Evolutionary conservation across 371 early-diverging fungal species (phyloP).

Genomic region (Mucor plumbeus): DNA sequence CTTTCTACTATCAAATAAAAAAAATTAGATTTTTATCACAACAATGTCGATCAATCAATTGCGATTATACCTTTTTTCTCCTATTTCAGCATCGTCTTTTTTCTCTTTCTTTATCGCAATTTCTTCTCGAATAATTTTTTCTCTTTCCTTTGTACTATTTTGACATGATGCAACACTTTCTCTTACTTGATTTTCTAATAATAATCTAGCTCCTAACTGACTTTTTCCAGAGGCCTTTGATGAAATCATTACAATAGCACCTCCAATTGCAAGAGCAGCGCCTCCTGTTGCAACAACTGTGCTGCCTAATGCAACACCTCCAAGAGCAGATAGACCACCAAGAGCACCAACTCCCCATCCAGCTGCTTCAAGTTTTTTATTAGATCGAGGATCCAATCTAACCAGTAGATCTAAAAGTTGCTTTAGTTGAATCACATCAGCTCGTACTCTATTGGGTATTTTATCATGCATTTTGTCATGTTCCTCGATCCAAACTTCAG

Average conservation of each 20-base stretch:
- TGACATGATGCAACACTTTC: slow-evolving; percentile 14
- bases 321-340: slow-evolving; percentile 55
- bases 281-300: slow-evolving; percentile 39
- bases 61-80: not conserved
- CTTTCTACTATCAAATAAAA: not conserved
- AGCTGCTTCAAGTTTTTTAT: slow-evolving; percentile 50
- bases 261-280: slow-evolving; percentile 41
- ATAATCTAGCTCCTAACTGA: slow-evolving; percentile 28
- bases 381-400: slow-evolving; percentile 56
- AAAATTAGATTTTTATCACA: not conserved
- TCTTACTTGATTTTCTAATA: slow-evolving; percentile 32
- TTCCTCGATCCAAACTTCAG: slow-evolving; percentile 61
- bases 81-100: not conserved
- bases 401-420: slow-evolving; percentile 42
- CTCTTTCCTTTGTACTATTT: not conserved
- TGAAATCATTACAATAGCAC: slow-evolving; percentile 32
- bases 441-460: slow-evolving; percentile 46
- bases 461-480: slow-evolving; percentile 46
- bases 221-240: slow-evolving; percentile 33
- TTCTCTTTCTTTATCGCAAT: not conserved
- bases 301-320: slow-evolving; percentile 53
- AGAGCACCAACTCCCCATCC: slow-evolving; percentile 56
- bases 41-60: not conserved
- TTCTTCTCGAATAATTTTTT: slow-evolving; percentile 10
- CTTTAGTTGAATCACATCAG: slow-evolving; percentile 48